Evolutionary conservation across 805 yeast species (phyloP).

Genomic region (Cyberlindnera nakhonratchasimensis): DNA sequence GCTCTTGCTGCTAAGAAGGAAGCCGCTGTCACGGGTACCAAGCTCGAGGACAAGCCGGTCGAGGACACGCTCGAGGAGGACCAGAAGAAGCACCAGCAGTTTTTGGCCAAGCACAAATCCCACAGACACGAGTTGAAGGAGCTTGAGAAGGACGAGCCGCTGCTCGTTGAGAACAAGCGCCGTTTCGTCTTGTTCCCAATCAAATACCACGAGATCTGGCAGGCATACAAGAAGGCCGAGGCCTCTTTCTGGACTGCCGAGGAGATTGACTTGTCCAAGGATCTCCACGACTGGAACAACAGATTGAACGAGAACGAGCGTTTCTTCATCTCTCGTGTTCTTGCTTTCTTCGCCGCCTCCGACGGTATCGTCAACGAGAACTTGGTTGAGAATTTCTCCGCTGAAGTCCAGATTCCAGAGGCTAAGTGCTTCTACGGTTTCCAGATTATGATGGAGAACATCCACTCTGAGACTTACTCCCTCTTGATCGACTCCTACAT

Average conservation of each 20-base stretch:
- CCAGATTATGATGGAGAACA: slow-evolving; percentile 99
- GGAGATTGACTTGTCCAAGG: slow-evolving; percentile 95
- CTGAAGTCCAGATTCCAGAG: slow-evolving; percentile 96
- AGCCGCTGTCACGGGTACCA: slow-evolving; percentile 14
- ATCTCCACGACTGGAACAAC: slow-evolving; percentile 88
- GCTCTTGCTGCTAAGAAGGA: slow-evolving; percentile 41
- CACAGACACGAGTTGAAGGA: slow-evolving; percentile 74
- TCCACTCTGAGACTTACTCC: slow-evolving; percentile 96
- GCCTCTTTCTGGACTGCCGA: slow-evolving; percentile 99
- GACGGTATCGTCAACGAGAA: slow-evolving; percentile 98
- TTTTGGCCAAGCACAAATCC: slow-evolving; percentile 57
- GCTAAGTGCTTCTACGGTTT: slow-evolving; percentile 98
- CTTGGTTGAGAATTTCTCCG: slow-evolving; percentile 94
- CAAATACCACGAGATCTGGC: slow-evolving; percentile 97
- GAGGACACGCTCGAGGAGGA: slow-evolving; percentile 24
- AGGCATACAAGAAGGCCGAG: slow-evolving; percentile 97
- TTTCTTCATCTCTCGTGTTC: slow-evolving; percentile 84
- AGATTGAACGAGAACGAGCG: slow-evolving; percentile 87
- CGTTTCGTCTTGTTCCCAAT: slow-evolving; percentile 95
- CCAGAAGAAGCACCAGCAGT: slow-evolving; percentile 46
- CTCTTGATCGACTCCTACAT: slow-evolving; percentile 91
- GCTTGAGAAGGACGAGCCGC: slow-evolving; percentile 83
- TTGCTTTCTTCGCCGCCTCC: slow-evolving; percentile 97
- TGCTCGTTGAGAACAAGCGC: slow-evolving; percentile 76
- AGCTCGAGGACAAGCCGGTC: slow-evolving; percentile 14